These are phyloP conservation scores for Chaetomium fimeti DNA, from an alignment of 495 filamentous ascomycete genomes.

Conservation along the genomic window DNA sequence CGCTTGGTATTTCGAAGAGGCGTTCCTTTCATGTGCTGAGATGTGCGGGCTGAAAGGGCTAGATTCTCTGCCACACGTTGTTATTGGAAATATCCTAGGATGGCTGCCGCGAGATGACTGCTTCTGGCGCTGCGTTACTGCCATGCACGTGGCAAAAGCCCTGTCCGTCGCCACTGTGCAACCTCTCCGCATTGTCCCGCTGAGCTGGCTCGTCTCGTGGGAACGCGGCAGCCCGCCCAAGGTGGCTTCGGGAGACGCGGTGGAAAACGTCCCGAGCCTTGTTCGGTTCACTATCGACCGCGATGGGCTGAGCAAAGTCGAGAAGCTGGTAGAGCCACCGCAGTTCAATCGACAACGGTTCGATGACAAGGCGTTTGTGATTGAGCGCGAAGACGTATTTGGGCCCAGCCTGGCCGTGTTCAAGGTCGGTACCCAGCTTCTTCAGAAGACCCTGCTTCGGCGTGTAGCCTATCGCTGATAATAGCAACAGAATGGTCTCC, in stretches of 20 bases:
- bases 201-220: constrained; percentile 1
- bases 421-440: background rate
- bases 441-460: no score
- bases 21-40: background rate
- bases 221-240: background rate
- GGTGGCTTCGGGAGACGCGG: background rate
- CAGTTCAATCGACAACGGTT: background rate
- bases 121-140: background rate
- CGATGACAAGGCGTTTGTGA: background rate
- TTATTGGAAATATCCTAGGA: background rate
- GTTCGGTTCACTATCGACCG: constrained; percentile 5
- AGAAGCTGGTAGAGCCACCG: background rate
- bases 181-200: background rate
- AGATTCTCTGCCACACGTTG: background rate
- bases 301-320: constrained; percentile 2
- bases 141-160: background rate
- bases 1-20: background rate
- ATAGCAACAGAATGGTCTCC: constrained; percentile 1
- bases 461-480: background rate
- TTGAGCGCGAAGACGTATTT: background rate
- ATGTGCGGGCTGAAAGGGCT: background rate
- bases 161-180: background rate
- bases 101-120: background rate
- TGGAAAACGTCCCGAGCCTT: background rate
- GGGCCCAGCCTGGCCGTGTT: background rate